Percentiles rank a stretch among this genome's conserved stretches.
phyloP scores from a whole-genome alignment of 2,329 filamentous ascomycete genomes.

The Xylaria sp. region DNA sequence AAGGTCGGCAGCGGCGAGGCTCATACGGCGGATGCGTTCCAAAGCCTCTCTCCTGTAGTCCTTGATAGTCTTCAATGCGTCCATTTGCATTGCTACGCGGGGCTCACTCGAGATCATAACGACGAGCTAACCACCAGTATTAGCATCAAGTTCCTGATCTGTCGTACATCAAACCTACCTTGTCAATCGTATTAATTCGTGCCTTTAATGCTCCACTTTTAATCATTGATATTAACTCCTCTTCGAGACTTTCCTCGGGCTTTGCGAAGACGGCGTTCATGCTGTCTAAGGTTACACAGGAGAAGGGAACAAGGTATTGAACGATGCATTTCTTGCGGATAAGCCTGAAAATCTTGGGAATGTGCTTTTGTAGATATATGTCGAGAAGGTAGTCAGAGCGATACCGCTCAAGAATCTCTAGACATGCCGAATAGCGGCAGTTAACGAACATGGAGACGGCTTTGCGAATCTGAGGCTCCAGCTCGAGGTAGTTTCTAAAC shows the following conservation, averaged over 20 bases:
- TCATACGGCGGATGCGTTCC: slow-evolving; percentile 80
- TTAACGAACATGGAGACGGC: slow-evolving; percentile 90
- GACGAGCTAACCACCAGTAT: slow-evolving; percentile 64
- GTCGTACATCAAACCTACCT: slow-evolving; percentile 56
- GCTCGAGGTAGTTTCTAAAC: slow-evolving; percentile 89
- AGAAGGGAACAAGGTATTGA: slow-evolving; percentile 92
- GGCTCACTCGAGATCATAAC: slow-evolving; percentile 75
- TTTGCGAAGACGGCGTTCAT: slow-evolving; percentile 81
- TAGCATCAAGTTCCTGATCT: slow-evolving; percentile 10
- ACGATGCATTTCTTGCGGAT: slow-evolving; percentile 93
- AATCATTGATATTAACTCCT: slow-evolving; percentile 84
- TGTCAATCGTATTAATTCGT: slow-evolving; percentile 84
- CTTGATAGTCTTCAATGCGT: slow-evolving; percentile 73
- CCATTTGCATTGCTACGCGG: slow-evolving; percentile 74
- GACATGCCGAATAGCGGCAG: slow-evolving; percentile 86
- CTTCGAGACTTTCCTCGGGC: slow-evolving; percentile 70
- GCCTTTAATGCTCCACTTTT: slow-evolving; percentile 75
- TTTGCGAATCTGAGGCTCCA: slow-evolving; percentile 93
- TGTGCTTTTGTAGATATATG: slow-evolving; percentile 80
- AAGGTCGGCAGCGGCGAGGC: slow-evolving; percentile 77
- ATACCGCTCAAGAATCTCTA: slow-evolving; percentile 84
- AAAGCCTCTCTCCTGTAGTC: slow-evolving; percentile 80
- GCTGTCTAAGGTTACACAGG: slow-evolving; percentile 81
- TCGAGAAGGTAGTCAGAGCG: slow-evolving; percentile 90
- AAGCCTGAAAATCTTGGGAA: slow-evolving; percentile 73